These are phyloP conservation scores for Pythium insidiosum DNA, from an alignment of 352 stramenopile species.

Conservation along the genomic window DNA sequence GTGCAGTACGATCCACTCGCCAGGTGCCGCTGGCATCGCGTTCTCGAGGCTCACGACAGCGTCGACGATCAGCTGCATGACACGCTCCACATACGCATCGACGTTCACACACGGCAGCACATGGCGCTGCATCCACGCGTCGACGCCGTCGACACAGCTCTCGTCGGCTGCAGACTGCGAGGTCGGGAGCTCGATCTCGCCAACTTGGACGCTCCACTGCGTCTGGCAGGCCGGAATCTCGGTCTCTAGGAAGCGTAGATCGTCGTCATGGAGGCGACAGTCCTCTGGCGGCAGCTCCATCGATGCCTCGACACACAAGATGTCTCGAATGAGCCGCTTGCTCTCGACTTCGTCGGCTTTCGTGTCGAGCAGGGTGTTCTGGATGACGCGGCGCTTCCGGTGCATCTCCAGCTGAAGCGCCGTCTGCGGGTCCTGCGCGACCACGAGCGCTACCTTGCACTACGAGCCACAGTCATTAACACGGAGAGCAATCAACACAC, in stretches of 20 bases:
- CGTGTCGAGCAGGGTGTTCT: constrained; percentile 38
- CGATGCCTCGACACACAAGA: constrained; percentile 23
- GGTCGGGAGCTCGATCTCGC: neutral
- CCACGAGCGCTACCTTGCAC: constrained; percentile 50
- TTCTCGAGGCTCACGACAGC: constrained; percentile 38
- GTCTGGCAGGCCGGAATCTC: constrained; percentile 23
- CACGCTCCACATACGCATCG: constrained; percentile 31
- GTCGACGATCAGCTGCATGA: constrained; percentile 27
- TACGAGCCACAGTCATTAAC: constrained; percentile 6
- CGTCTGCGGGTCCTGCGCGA: constrained; percentile 29
- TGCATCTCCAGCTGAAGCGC: constrained; percentile 59
- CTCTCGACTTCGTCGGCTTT: constrained; percentile 34
- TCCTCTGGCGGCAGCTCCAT: constrained; percentile 32
- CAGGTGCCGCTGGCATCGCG: constrained; percentile 21
- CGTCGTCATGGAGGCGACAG: constrained; percentile 17
- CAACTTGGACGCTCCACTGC: constrained; percentile 40
- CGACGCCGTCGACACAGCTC: neutral
- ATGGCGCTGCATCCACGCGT: constrained; percentile 9
- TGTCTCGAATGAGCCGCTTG: constrained; percentile 37
- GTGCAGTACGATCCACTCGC: constrained; percentile 33
- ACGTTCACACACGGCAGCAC: constrained; percentile 26
- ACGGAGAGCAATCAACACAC: neutral
- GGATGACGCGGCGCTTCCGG: constrained; percentile 57
- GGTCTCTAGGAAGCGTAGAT: constrained; percentile 31
- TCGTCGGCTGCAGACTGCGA: neutral